A percentile compares a stretch with the other conserved stretches of the same genome.
phyloP scores from a whole-genome alignment of 1,139 yeast species.

The Pichia sp. region DNA sequence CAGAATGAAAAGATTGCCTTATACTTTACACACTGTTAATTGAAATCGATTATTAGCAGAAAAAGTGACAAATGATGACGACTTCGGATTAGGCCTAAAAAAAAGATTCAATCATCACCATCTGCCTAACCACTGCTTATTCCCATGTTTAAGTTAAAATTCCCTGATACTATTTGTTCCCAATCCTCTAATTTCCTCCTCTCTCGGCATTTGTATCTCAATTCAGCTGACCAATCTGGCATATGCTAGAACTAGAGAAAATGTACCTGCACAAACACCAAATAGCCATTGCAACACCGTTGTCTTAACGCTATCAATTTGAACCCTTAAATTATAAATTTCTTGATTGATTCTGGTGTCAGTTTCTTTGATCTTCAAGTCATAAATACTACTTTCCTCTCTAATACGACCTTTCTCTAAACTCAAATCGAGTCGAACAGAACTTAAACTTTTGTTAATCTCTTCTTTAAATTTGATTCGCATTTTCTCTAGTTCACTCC shows the following conservation, averaged over 20 bases:
- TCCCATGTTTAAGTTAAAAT: too few species aligned
- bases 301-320: conserved; percentile 87
- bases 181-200: too few species aligned
- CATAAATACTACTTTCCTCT: conserved; percentile 89
- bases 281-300: conserved; percentile 97
- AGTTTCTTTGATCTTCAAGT: conserved; percentile 88
- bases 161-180: too few species aligned
- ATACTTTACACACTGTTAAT: too few species aligned
- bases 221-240: conserved; percentile 65
- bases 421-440: conserved; percentile 82
- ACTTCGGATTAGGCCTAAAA: too few species aligned
- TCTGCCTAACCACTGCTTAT: too few species aligned
- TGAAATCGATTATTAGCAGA: too few species aligned
- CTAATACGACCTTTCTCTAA: conserved; percentile 92
- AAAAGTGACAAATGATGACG: too few species aligned
- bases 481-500: conserved; percentile 79
- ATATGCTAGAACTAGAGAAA: conserved; percentile 87
- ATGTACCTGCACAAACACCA: conserved; percentile 97
- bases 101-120: too few species aligned
- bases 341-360: conserved; percentile 94
- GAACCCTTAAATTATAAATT: conserved; percentile 88
- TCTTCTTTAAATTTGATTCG: conserved; percentile 84
- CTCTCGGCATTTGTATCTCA: not conserved
- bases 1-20: too few species aligned
- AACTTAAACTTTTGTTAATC: conserved; percentile 83